A percentile compares a stretch with the other conserved stretches of the same genome.
These are phyloP conservation scores for Astrocystis sublimbata DNA, from an alignment of 495 filamentous ascomycete genomes.

Conservation along the genomic window DNA sequence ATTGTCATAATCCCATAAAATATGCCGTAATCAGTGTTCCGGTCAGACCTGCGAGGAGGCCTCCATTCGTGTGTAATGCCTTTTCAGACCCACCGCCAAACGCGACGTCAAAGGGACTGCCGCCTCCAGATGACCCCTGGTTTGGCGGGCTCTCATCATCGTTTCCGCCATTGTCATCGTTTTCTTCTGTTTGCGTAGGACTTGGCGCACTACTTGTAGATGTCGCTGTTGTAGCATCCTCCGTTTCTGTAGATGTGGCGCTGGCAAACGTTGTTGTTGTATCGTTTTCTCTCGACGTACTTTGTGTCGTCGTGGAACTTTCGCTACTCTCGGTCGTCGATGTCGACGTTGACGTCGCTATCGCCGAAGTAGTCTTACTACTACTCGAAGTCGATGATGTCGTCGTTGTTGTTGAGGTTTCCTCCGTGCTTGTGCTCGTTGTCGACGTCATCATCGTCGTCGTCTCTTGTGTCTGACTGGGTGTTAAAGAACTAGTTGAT, in stretches of 20 bases:
- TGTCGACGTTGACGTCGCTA: background rate
- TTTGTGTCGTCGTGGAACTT: background rate
- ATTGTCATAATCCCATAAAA: background rate
- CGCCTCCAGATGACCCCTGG: slow-evolving; percentile 14
- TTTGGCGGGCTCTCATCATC: background rate
- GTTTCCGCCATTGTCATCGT: background rate
- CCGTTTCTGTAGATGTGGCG: background rate
- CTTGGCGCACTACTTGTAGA: background rate
- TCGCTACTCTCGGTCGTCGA: slow-evolving; percentile 4
- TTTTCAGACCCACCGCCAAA: background rate
- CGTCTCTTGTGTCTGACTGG: slow-evolving; percentile 15
- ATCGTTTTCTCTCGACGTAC: slow-evolving; percentile 4
- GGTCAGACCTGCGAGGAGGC: background rate
- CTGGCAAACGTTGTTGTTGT: background rate
- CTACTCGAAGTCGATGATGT: background rate
- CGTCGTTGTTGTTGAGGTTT: background rate
- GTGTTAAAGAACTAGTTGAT: slow-evolving; percentile 17
- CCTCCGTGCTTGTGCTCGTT: slow-evolving; percentile 13
- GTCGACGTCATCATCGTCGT: slow-evolving; percentile 19
- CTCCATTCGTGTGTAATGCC: background rate
- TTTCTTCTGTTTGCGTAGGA: background rate
- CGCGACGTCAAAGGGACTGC: slow-evolving; percentile 15
- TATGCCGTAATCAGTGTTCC: background rate
- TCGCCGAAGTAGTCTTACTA: background rate
- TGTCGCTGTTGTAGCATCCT: background rate